phyloP scores from a whole-genome alignment of 1,284 basidiomycete species.

The Tylopilus sp. region DNA sequence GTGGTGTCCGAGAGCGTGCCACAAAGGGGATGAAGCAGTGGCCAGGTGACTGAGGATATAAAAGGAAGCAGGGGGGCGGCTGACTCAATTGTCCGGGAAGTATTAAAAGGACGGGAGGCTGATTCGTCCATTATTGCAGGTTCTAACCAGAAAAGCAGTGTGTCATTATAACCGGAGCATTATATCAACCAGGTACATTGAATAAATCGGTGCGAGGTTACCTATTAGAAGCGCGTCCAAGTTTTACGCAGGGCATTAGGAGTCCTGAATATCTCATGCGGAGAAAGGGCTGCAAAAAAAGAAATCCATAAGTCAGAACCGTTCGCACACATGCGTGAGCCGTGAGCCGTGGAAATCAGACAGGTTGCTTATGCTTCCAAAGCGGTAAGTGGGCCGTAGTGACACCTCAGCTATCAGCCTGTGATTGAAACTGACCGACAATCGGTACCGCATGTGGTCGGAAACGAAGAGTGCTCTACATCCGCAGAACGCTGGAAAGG shows the following conservation, averaged over 20 bases:
- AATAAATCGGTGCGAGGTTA: slow-evolving; percentile 12
- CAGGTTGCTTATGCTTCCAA: slow-evolving; percentile 1
- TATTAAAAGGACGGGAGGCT: slow-evolving; percentile 1
- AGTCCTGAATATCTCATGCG: slow-evolving; percentile 18
- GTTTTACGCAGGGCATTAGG: slow-evolving; percentile 10
- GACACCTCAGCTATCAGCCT: not conserved
- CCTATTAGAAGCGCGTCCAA: slow-evolving; percentile 11
- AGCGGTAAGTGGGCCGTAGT: not conserved
- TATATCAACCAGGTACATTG: slow-evolving; percentile 25
- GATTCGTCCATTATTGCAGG: slow-evolving; percentile 4
- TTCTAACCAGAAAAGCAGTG: slow-evolving; percentile 13
- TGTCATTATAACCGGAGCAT: slow-evolving; percentile 13
- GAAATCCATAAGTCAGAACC: slow-evolving; percentile 1
- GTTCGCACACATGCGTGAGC: slow-evolving; percentile 8
- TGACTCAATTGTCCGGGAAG: not conserved
- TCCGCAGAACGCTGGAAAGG: slow-evolving; percentile 4
- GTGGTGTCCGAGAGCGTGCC: slow-evolving; percentile 32
- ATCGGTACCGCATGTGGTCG: not conserved
- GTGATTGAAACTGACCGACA: slow-evolving; percentile 1
- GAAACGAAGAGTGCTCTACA: not conserved
- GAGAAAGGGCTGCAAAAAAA: slow-evolving; percentile 14
- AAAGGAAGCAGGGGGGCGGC: slow-evolving; percentile 9
- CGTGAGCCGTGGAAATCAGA: not conserved
- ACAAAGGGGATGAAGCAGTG: slow-evolving; percentile 27
- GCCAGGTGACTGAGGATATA: slow-evolving; percentile 19